Evolutionary conservation across 169 alveolate species (phyloP).

Genomic region (Plasmodium cynomolgi): DNA sequence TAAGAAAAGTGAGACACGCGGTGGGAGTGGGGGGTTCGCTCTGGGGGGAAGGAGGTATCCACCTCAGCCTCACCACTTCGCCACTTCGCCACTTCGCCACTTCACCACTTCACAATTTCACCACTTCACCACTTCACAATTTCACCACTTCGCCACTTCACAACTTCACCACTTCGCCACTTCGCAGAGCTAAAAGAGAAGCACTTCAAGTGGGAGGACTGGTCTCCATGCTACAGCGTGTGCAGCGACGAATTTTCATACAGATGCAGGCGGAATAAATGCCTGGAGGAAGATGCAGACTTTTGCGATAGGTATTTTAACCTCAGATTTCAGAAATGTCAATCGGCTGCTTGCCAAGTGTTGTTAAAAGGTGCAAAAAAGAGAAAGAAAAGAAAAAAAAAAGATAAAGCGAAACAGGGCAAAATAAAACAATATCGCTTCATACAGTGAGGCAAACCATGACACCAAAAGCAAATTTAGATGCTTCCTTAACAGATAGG

Average conservation of each 20-base stretch:
- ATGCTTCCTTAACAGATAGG: background rate
- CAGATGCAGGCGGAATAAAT: constrained; percentile 35
- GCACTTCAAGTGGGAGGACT: background rate
- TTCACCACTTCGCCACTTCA: background rate
- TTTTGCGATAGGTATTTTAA: constrained; percentile 48
- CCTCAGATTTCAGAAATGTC: constrained; percentile 22
- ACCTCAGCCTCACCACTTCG: background rate
- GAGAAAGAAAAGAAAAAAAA: constrained; percentile 6
- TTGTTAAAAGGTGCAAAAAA: constrained; percentile 1
- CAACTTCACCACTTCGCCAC: background rate
- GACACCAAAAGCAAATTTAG: background rate
- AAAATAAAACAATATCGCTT: background rate
- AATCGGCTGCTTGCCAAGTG: constrained; percentile 11
- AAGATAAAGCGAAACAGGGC: background rate
- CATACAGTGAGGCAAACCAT: background rate
- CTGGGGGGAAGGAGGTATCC: background rate
- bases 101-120: too few species aligned
- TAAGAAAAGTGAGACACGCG: constrained; percentile 19
- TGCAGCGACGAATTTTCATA: constrained; percentile 44
- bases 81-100: background rate
- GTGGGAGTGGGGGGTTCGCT: background rate
- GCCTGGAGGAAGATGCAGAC: constrained; percentile 1
- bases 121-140: background rate
- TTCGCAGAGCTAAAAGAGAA: background rate
- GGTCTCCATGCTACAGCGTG: constrained; percentile 67